Evolutionary conservation across 2,329 filamentous ascomycete species (phyloP).

Genomic region (Tolypocladium nubicola): DNA sequence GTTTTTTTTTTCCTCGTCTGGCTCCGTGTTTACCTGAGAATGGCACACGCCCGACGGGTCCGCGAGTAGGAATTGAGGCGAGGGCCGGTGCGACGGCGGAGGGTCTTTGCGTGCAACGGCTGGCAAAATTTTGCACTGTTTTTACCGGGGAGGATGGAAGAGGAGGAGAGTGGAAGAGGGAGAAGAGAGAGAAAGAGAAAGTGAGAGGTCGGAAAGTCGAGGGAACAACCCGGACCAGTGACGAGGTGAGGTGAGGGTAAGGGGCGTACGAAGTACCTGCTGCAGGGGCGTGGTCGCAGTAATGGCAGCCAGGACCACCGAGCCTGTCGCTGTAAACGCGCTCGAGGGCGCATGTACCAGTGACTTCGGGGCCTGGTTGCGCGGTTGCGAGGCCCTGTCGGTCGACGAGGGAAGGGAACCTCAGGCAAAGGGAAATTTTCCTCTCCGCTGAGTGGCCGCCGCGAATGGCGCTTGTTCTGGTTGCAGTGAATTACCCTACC

Average conservation of each 20-base stretch:
- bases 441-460: neutral
- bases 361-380: conserved; percentile 10
- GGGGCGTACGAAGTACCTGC: neutral
- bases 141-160: conserved; percentile 7
- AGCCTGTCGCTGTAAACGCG: conserved; percentile 10
- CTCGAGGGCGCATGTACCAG: conserved; percentile 11
- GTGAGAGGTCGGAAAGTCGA: conserved; percentile 9
- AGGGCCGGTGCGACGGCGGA: conserved; percentile 7
- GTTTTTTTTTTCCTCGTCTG: conserved; percentile 5
- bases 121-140: neutral
- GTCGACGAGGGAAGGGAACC: neutral
- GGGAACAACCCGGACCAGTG: conserved; percentile 6
- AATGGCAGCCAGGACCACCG: conserved; percentile 2
- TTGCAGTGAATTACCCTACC: neutral
- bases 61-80: conserved; percentile 4
- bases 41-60: conserved; percentile 3
- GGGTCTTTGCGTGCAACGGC: neutral
- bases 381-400: conserved; percentile 5
- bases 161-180: conserved; percentile 11
- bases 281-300: conserved; percentile 1
- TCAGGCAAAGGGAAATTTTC: neutral
- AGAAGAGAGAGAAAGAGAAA: conserved; percentile 12
- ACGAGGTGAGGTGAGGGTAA: conserved; percentile 5
- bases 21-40: conserved; percentile 7
- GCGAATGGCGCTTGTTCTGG: neutral